These are phyloP conservation scores for Ochromonas danica DNA, from an alignment of 108 stramenopile species.

Conservation along the genomic window DNA sequence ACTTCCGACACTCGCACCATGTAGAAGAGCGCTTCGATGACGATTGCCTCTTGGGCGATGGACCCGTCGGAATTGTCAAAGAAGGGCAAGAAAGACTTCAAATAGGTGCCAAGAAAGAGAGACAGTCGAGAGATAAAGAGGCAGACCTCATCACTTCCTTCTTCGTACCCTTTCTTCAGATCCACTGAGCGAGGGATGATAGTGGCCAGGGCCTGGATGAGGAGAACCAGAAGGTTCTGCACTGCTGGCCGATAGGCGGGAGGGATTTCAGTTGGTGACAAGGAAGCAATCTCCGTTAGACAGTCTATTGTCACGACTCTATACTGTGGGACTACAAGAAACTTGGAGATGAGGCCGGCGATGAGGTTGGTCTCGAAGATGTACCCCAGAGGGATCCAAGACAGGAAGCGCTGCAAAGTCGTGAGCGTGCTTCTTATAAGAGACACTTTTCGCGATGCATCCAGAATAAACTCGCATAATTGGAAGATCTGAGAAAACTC, in stretches of 20 bases:
- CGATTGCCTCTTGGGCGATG: constrained; percentile 37
- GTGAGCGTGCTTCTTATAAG: constrained; percentile 83
- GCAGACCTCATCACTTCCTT: constrained; percentile 81
- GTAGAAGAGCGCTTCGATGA: constrained; percentile 86
- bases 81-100: constrained; percentile 51
- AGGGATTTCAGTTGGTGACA: constrained; percentile 44
- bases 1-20: constrained; percentile 89
- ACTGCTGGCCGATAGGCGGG: background rate
- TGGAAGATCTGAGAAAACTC: constrained; percentile 94
- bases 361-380: constrained; percentile 94
- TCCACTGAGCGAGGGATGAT: constrained; percentile 79
- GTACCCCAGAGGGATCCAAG: constrained; percentile 96
- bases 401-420: constrained; percentile 90
- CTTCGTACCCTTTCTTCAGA: constrained; percentile 74
- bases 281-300: constrained; percentile 90
- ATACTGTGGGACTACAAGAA: constrained; percentile 82
- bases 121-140: constrained; percentile 90
- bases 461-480: constrained; percentile 92
- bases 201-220: constrained; percentile 64
- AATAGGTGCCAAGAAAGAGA: constrained; percentile 84
- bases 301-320: constrained; percentile 90
- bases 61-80: background rate
- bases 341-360: constrained; percentile 79
- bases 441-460: constrained; percentile 71
- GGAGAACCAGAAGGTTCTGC: constrained; percentile 66